phyloP scores from a whole-genome alignment of 352 stramenopile genomes.

The Phytopythium helicoides region DNA sequence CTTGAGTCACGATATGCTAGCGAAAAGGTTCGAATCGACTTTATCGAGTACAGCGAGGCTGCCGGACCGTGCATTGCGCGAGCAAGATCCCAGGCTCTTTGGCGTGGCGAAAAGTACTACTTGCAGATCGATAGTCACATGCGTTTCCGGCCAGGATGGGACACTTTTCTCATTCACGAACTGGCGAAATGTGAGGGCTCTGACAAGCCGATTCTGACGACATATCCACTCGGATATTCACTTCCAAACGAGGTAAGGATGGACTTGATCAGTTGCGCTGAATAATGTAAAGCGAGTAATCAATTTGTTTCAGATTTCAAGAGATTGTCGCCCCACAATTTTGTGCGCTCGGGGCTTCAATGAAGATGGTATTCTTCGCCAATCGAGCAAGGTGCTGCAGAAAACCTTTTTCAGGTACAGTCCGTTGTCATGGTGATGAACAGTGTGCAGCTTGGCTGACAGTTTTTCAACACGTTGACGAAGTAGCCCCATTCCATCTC shows the following conservation, averaged over 20 bases:
- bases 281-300: too few species aligned
- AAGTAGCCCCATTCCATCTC: conserved; percentile 51
- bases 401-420: conserved; percentile 26
- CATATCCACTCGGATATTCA: conserved; percentile 92
- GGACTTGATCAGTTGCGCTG: conserved; percentile 3
- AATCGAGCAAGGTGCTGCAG: conserved; percentile 55
- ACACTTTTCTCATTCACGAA: conserved; percentile 86
- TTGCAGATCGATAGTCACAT: conserved; percentile 97
- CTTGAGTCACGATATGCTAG: conserved; percentile 32
- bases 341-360: conserved; percentile 66
- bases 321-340: conserved; percentile 49
- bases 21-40: conserved; percentile 40
- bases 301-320: conserved; percentile 26
- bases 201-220: conserved; percentile 86
- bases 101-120: conserved; percentile 83
- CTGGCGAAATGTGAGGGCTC: conserved; percentile 36
- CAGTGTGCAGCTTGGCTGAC: background rate
- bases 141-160: conserved; percentile 82
- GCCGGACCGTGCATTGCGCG: conserved; percentile 91
- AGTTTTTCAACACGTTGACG: conserved; percentile 1
- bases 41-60: conserved; percentile 72
- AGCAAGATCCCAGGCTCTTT: conserved; percentile 74
- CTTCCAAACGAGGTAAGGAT: conserved; percentile 62
- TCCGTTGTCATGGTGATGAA: background rate
- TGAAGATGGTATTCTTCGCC: conserved; percentile 42